A percentile compares a stretch with the other conserved stretches of the same genome.
Conservation (phyloP, 177 flowering plant species). For the Vitis hybrid region DNA sequence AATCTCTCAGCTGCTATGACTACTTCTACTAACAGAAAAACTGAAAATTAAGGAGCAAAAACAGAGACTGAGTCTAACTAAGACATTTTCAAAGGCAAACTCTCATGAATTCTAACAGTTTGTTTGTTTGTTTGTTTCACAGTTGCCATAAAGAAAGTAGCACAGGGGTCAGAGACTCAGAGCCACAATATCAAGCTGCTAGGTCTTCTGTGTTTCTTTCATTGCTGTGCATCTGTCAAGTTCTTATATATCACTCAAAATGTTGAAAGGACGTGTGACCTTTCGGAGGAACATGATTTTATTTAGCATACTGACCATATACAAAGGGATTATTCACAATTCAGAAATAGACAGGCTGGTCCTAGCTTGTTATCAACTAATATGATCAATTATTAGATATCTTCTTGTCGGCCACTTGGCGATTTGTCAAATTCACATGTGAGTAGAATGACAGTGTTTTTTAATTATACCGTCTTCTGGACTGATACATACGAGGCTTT, state of each 20-base stretch:
- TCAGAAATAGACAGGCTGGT: slow-evolving; percentile 5
- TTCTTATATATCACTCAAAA: neutral
- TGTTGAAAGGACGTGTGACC: neutral
- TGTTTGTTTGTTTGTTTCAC: no score
- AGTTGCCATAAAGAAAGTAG: neutral
- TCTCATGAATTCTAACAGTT: no score
- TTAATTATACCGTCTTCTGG: neutral
- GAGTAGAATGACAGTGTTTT: neutral
- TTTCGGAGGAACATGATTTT: neutral
- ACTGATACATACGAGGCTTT: no score
- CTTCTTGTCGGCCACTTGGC: slow-evolving; percentile 3
- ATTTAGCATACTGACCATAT: no score
- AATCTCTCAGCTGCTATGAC: no score
- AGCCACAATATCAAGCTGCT: neutral
- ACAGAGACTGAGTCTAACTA: no score
- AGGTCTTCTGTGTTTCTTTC: neutral
- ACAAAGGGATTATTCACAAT: neutral
- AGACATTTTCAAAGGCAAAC: no score
- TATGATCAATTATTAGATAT: neutral
- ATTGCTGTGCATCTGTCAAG: neutral
- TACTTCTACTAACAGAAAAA: no score
- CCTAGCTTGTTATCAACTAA: slow-evolving; percentile 4
- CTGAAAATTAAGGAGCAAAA: no score
- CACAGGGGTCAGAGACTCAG: neutral
- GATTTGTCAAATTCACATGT: neutral